Base-by-base conservation (phyloP, 768 basidiomycete species). In the Leccinum arenicola region DNA sequence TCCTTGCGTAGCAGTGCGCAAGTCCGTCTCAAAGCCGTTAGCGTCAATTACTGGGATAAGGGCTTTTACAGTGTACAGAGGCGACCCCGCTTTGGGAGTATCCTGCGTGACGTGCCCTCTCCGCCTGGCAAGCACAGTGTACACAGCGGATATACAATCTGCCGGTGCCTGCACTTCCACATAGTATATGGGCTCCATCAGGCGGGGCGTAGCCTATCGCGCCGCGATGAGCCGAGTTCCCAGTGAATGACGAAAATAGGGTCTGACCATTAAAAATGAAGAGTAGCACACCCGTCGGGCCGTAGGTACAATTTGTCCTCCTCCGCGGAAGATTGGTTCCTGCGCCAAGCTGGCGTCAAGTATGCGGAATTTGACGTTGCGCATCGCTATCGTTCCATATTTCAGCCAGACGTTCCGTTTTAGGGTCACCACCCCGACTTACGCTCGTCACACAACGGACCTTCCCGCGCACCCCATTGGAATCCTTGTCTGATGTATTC, bases 61-160 rank as follows among this genome's bases (percentile, higher is more conserved):
- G 1, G 97, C 97, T 76, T 99, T 98, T 57, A 99, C 92, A 1
- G 97, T 99, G 77, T 97, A 98, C 54, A 99, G 74, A 21, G 97
- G 97, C 27, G 95, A 98, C 57, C 97, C 97, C 7, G 96, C 95
- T 74, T 98, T 99, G 31, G 97, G 95, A 23, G 93, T 89, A 71
- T 99, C 97, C 72, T 97, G 93, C 1, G 96, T 98, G 64, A 99
- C 97, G 73, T 99, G 97, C n/a, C 97, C 97, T 75, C 97, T 86
- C 59, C 97, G 89, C 60, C 97, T 85, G n/a, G 97, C 95, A 54
- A 99, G 89, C 49, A 98, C 97, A 5, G 95, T 97, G 74, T 98
- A 98, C 36, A 99, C 95, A 11, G 95, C 95, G 21, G 97, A 97
- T 62, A 99, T 95, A 70, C 97, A 98, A 72, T 99, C 97, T 17